Percentiles rank a stretch among this genome's conserved stretches.
These are phyloP conservation scores for Penicillium sp. DNA, from an alignment of 2,329 filamentous ascomycete species.

Conservation along the genomic window DNA sequence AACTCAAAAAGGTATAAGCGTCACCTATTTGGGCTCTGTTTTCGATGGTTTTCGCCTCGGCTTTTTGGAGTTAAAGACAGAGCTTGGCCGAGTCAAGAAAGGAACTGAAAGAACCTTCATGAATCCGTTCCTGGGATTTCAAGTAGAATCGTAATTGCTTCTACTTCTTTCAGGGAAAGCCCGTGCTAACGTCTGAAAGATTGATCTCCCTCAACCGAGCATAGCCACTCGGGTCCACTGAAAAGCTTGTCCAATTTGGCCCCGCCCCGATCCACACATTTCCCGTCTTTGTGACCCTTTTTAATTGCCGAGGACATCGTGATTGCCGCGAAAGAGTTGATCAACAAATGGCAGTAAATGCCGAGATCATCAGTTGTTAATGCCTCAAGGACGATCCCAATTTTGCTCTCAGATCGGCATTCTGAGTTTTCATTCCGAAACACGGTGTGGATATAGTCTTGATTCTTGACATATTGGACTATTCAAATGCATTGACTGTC, in stretches of 20 bases:
- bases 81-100: no score
- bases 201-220: not conserved
- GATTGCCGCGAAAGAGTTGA: not conserved
- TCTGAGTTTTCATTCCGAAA: not conserved
- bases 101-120: not conserved
- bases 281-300: not conserved
- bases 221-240: not conserved
- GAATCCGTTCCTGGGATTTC: no score
- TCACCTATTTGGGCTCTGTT: no score
- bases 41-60: no score
- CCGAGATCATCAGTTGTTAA: not conserved
- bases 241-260: not conserved
- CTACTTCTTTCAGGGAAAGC: no score
- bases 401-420: not conserved
- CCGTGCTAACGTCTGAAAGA: no score
- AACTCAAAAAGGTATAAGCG: no score
- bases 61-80: no score
- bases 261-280: not conserved
- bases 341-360: not conserved
- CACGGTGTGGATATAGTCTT: not conserved
- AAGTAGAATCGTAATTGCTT: no score
- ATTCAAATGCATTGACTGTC: not conserved
- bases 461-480: not conserved
- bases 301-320: not conserved
- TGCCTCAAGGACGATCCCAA: not conserved